Conservation (phyloP, 352 stramenopile genomes). For the Plasmopara halstedii region DNA sequence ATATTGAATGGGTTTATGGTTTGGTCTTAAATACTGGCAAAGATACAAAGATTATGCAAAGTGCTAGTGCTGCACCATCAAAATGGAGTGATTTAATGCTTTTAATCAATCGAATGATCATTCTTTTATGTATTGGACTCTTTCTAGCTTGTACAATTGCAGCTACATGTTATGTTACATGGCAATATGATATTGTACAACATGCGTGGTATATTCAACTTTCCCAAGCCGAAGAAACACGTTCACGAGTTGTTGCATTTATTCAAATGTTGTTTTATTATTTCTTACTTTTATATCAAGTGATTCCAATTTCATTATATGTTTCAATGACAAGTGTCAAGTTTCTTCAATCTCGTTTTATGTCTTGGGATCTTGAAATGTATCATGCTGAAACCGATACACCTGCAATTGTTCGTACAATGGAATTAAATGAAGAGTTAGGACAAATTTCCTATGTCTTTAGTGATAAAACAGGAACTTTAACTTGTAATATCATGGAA, state of each 20-base stretch:
- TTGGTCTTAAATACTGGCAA: conserved; percentile 86
- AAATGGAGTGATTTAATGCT: conserved; percentile 85
- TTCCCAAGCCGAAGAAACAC: conserved; percentile 20
- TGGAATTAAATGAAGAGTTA: conserved; percentile 88
- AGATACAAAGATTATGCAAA: conserved; percentile 91
- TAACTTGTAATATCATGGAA: conserved; percentile 92
- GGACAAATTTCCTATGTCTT: conserved; percentile 89
- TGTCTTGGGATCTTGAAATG: conserved; percentile 85
- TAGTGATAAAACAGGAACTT: conserved; percentile 89
- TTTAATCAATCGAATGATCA: conserved; percentile 76
- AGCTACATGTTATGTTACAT: conserved; percentile 68
- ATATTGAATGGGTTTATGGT: conserved; percentile 84
- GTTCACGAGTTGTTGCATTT: conserved; percentile 43
- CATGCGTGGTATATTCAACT: conserved; percentile 74
- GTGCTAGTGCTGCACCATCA: conserved; percentile 52
- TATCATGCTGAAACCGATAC: conserved; percentile 91
- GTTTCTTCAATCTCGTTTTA: conserved; percentile 82
- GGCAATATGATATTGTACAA: conserved; percentile 63
- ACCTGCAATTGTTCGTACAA: conserved; percentile 70
- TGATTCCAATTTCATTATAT: conserved; percentile 92
- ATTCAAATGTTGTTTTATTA: conserved; percentile 91
- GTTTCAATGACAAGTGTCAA: conserved; percentile 88
- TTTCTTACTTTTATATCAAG: conserved; percentile 86
- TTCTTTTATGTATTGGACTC: conserved; percentile 54
- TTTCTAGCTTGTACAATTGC: conserved; percentile 58